Evolutionary conservation across 2,329 filamentous ascomycete genomes (phyloP).

Genomic region (Beauveria asiatica): DNA sequence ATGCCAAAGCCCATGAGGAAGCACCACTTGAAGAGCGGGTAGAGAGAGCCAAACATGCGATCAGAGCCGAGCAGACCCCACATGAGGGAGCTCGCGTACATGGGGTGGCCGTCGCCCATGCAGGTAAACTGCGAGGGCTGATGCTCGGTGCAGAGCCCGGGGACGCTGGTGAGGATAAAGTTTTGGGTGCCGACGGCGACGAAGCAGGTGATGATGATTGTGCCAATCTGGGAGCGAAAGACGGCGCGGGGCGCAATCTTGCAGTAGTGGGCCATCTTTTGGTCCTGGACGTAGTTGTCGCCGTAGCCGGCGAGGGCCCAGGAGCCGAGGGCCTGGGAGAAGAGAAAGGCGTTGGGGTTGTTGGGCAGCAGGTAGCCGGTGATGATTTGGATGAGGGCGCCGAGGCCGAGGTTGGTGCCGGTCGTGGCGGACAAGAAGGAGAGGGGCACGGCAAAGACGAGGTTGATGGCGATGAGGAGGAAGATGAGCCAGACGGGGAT

Average conservation of each 20-base stretch:
- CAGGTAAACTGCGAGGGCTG: constrained; percentile 38
- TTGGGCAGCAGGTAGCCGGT: constrained; percentile 18
- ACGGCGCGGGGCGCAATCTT: constrained; percentile 39
- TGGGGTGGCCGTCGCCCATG: constrained; percentile 39
- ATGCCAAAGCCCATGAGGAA: constrained; percentile 32
- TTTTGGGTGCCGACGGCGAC: constrained; percentile 36
- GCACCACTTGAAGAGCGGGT: constrained; percentile 35
- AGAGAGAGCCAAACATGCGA: constrained; percentile 34
- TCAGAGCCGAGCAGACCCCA: constrained; percentile 45
- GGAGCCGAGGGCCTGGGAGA: constrained; percentile 6
- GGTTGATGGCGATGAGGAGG: constrained; percentile 22
- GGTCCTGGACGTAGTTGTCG: constrained; percentile 36
- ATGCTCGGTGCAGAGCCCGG: constrained; percentile 21
- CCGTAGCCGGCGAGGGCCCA: constrained; percentile 25
- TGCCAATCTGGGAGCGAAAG: constrained; percentile 38
- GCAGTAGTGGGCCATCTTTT: constrained; percentile 43
- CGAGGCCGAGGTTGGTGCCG: constrained; percentile 33
- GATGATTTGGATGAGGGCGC: constrained; percentile 34
- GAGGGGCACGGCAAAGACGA: constrained; percentile 34
- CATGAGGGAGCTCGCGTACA: constrained; percentile 35
- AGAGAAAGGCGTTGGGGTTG: constrained; percentile 17
- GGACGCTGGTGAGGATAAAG: constrained; percentile 31
- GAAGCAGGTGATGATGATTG: constrained; percentile 37
- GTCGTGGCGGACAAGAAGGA: constrained; percentile 37
- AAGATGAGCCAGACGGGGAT: constrained; percentile 19